Conservation (phyloP, 2,329 filamentous ascomycete species). For the Elsinoe arachidis region DNA sequence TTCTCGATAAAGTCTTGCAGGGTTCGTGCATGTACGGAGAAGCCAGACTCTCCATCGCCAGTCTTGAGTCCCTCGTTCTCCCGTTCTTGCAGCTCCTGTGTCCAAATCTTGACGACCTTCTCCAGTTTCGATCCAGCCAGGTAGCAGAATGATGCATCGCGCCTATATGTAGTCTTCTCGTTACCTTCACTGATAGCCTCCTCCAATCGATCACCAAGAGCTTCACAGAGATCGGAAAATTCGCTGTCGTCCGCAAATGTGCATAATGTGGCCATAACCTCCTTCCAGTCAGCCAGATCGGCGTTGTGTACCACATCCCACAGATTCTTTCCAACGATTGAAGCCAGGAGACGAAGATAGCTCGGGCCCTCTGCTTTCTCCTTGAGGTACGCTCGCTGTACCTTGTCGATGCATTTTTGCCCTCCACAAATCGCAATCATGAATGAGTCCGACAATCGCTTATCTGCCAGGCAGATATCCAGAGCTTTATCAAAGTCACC, state of each 20-base stretch:
- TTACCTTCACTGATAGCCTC: slow-evolving; percentile 51
- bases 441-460: slow-evolving; percentile 88
- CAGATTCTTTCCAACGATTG: slow-evolving; percentile 89
- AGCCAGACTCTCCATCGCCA: slow-evolving; percentile 64
- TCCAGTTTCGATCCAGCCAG: slow-evolving; percentile 92
- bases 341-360: slow-evolving; percentile 82
- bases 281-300: slow-evolving; percentile 87
- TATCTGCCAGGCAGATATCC: slow-evolving; percentile 72
- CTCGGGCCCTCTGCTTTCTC: slow-evolving; percentile 76
- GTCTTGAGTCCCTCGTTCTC: slow-evolving; percentile 63
- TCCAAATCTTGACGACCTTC: slow-evolving; percentile 94
- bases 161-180: slow-evolving; percentile 49
- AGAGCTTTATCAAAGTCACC: slow-evolving; percentile 86
- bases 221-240: slow-evolving; percentile 91
- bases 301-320: slow-evolving; percentile 98
- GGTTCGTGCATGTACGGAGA: slow-evolving; percentile 81
- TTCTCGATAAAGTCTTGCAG: slow-evolving; percentile 96
- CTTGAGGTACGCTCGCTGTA: slow-evolving; percentile 81
- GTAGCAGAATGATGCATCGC: slow-evolving; percentile 95
- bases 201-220: slow-evolving; percentile 80
- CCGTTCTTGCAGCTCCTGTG: slow-evolving; percentile 75
- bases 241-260: slow-evolving; percentile 87
- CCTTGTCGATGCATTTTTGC: slow-evolving; percentile 86
- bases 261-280: slow-evolving; percentile 90
- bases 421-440: slow-evolving; percentile 96